Evolutionary conservation across 2,329 filamentous ascomycete species (phyloP).

Genomic region (Fusarium fujikuroi): DNA sequence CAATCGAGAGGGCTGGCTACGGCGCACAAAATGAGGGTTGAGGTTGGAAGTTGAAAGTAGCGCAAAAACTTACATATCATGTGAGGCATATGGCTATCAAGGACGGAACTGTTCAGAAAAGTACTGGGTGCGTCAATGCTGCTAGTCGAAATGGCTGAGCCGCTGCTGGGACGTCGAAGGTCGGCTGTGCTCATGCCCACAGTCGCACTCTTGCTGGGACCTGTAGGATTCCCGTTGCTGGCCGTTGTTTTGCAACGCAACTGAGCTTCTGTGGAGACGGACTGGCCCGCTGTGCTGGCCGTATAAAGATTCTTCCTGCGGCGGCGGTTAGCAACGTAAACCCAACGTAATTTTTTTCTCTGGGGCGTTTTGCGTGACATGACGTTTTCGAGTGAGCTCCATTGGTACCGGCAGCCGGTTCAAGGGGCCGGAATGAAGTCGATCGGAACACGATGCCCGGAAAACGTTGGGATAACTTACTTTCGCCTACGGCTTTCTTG

Average conservation of each 20-base stretch:
- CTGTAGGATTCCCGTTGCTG: constrained; percentile 37
- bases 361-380: constrained; percentile 26
- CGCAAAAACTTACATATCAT: constrained; percentile 58
- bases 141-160: constrained; percentile 48
- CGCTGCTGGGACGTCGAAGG: constrained; percentile 52
- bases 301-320: constrained; percentile 58
- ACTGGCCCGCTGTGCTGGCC: constrained; percentile 51
- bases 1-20: constrained; percentile 27
- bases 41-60: constrained; percentile 14
- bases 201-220: constrained; percentile 11
- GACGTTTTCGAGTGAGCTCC: constrained; percentile 24
- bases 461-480: constrained; percentile 62
- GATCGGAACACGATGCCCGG: constrained; percentile 17
- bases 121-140: constrained; percentile 44
- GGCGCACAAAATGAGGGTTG: constrained; percentile 34
- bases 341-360: constrained; percentile 1
- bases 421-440: constrained; percentile 11
- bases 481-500: constrained; percentile 87
- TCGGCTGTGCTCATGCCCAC: constrained; percentile 48
- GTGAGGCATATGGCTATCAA: constrained; percentile 59
- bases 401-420: constrained; percentile 6
- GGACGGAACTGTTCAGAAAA: constrained; percentile 43
- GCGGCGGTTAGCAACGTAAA: constrained; percentile 40
- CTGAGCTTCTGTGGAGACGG: constrained; percentile 57
- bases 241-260: constrained; percentile 54